Evolutionary conservation across 257 asterid species (phyloP).

Genomic region (Leptodermis oblonga): DNA sequence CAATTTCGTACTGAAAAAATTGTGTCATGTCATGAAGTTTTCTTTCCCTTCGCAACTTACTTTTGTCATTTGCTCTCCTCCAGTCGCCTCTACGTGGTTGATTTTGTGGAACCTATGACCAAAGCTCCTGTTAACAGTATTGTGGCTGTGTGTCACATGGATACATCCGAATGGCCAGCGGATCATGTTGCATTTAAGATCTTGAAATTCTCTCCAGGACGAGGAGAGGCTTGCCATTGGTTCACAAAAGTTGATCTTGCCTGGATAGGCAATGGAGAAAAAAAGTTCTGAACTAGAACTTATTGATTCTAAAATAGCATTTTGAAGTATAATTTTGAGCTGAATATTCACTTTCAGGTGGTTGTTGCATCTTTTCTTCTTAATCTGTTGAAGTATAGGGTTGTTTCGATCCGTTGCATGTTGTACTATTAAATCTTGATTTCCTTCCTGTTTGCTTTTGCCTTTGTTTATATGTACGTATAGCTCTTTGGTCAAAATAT

Average conservation of each 20-base stretch:
- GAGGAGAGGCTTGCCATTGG: constrained; percentile 12
- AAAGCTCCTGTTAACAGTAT: neutral
- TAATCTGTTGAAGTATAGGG: no score
- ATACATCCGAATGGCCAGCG: constrained; percentile 7
- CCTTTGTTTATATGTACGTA: no score
- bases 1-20: constrained; percentile 12
- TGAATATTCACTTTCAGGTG: no score
- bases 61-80: constrained; percentile 40
- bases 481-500: no score
- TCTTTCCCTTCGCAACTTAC: constrained; percentile 39
- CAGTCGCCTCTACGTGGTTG: constrained; percentile 26
- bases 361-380: no score
- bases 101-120: constrained; percentile 14
- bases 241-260: neutral
- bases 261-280: neutral
- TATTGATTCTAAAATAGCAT: no score
- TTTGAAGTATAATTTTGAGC: no score
- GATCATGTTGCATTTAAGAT: constrained; percentile 8
- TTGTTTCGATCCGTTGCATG: no score
- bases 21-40: constrained; percentile 43
- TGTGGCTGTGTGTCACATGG: constrained; percentile 8
- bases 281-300: neutral
- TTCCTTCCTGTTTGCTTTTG: no score
- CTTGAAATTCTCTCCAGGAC: neutral
- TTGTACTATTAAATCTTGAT: no score